These are phyloP conservation scores for Plasmodium ovale DNA, from an alignment of 169 alveolate genomes.

Conservation along the genomic window DNA sequence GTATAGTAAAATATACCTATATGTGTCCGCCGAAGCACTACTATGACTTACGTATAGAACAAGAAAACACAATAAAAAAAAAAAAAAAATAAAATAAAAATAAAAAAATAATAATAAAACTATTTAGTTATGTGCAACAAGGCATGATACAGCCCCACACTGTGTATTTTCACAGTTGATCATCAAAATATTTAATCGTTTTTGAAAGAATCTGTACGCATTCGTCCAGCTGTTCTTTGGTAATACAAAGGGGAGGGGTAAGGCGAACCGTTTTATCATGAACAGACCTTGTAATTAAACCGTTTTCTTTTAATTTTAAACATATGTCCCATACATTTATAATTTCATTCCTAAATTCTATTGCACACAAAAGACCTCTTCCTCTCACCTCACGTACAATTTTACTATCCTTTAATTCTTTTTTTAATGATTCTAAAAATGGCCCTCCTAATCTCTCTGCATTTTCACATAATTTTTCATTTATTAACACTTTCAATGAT, in stretches of 20 bases:
- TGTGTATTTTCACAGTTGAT: conserved; percentile 20
- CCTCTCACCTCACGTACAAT: conserved; percentile 71
- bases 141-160: too few relatives aligned
- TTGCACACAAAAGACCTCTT: conserved; percentile 92
- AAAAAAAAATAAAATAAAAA: too few relatives aligned
- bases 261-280: conserved; percentile 91
- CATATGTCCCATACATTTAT: conserved; percentile 77
- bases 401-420: conserved; percentile 50
- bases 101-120: background rate
- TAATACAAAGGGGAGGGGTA: conserved; percentile 93
- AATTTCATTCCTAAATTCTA: conserved; percentile 85
- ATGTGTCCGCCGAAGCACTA: too few relatives aligned
- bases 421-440: conserved; percentile 79
- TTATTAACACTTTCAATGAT: conserved; percentile 89
- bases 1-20: too few relatives aligned
- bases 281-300: conserved; percentile 92
- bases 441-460: conserved; percentile 85
- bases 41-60: too few relatives aligned
- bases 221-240: conserved; percentile 84
- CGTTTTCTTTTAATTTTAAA: conserved; percentile 84
- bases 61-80: too few relatives aligned
- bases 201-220: conserved; percentile 84
- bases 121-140: too few relatives aligned
- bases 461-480: conserved; percentile 90
- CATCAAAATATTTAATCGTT: conserved; percentile 77